Evolutionary conservation across 2,329 filamentous ascomycete genomes (phyloP).

Genomic region (Diplodia intermedia): DNA sequence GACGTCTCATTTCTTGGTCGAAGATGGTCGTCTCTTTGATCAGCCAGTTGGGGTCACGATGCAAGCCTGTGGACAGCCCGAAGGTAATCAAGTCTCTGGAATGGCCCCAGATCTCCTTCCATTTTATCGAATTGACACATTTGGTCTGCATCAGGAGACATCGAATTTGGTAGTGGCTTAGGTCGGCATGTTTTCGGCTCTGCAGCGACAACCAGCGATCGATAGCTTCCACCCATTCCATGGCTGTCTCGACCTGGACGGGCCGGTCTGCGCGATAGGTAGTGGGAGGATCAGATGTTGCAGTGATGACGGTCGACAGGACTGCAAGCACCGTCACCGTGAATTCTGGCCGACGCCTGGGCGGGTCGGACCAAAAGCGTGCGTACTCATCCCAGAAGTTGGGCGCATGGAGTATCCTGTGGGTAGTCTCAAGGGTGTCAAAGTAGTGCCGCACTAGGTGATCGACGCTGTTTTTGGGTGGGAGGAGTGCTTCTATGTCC

Average conservation of each 20-base stretch:
- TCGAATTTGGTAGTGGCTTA: constrained; percentile 58
- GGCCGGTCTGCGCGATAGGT: constrained; percentile 55
- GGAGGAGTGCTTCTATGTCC: constrained; percentile 23
- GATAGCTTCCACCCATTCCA: constrained; percentile 48
- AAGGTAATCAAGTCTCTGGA: constrained; percentile 59
- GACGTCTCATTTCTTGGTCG: constrained; percentile 61
- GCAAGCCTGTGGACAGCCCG: constrained; percentile 61
- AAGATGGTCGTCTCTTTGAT: constrained; percentile 40
- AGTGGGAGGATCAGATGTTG: constrained; percentile 38
- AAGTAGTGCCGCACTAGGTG: constrained; percentile 29
- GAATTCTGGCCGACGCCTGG: constrained; percentile 41
- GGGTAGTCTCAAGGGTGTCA: constrained; percentile 24
- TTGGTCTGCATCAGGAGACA: constrained; percentile 60
- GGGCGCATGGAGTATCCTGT: constrained; percentile 38
- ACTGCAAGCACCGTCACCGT: constrained; percentile 52
- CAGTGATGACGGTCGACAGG: constrained; percentile 45
- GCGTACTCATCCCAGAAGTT: constrained; percentile 40
- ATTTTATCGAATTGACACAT: constrained; percentile 58
- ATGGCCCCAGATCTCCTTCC: constrained; percentile 62
- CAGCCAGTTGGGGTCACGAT: constrained; percentile 54
- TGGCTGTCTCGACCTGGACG: constrained; percentile 48
- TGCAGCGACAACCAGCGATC: constrained; percentile 54
- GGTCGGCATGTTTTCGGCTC: constrained; percentile 60
- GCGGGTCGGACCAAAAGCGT: constrained; percentile 28
- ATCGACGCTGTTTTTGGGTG: constrained; percentile 17